Evolutionary conservation across 1,139 yeast species (phyloP).

Genomic region (Dujonia santamariae): DNA sequence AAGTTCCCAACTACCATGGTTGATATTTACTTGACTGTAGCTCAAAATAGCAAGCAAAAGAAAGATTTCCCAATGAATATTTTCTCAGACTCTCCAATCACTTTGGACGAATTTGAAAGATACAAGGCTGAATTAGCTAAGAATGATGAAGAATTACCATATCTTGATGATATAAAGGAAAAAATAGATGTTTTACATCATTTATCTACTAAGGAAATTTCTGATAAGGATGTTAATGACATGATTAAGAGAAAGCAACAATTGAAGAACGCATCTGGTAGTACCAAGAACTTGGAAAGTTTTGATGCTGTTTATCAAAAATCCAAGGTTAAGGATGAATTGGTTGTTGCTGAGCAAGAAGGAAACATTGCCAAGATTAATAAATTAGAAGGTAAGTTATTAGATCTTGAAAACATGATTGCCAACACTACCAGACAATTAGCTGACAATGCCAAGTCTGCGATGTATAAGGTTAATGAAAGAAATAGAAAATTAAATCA

Average conservation of each 20-base stretch:
- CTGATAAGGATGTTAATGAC: slow-evolving; percentile 73
- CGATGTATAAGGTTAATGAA: slow-evolving; percentile 66
- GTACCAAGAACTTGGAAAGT: slow-evolving; percentile 42
- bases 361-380: slow-evolving; percentile 52
- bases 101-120: slow-evolving; percentile 66
- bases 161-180: slow-evolving; percentile 61
- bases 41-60: slow-evolving; percentile 65
- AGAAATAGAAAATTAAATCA: slow-evolving; percentile 82
- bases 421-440: slow-evolving; percentile 21
- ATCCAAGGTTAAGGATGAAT: slow-evolving; percentile 67
- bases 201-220: slow-evolving; percentile 63
- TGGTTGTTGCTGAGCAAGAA: slow-evolving; percentile 73
- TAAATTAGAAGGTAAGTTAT: slow-evolving; percentile 52
- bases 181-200: slow-evolving; percentile 60
- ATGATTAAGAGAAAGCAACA: slow-evolving; percentile 71
- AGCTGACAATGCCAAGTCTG: slow-evolving; percentile 22
- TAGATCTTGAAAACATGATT: slow-evolving; percentile 33
- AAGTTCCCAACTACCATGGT: slow-evolving; percentile 52
- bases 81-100: slow-evolving; percentile 74
- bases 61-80: slow-evolving; percentile 72
- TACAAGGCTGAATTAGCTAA: slow-evolving; percentile 61
- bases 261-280: slow-evolving; percentile 43
- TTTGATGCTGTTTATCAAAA: slow-evolving; percentile 80
- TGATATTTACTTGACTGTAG: slow-evolving; percentile 60
- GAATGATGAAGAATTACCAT: slow-evolving; percentile 60